phyloP scores from a whole-genome alignment of 2,329 filamentous ascomycete genomes.

The Boeremia exigua region DNA sequence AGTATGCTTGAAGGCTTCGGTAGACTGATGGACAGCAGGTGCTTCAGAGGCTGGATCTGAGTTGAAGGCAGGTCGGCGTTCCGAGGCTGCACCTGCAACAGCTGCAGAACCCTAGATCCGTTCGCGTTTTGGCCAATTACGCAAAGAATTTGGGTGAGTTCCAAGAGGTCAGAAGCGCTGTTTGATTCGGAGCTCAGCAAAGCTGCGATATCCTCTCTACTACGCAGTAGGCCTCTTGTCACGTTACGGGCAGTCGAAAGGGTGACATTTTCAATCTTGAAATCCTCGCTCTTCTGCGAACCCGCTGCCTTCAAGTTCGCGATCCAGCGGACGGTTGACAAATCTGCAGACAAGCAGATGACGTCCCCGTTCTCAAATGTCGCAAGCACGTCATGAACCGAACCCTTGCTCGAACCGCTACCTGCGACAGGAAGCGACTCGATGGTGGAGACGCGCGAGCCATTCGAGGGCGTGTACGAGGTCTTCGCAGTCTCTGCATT shows the following conservation, averaged over 20 bases:
- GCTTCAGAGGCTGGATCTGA: conserved; percentile 40
- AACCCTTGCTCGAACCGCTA: conserved; percentile 21
- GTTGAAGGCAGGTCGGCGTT: conserved; percentile 37
- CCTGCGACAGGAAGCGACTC: conserved; percentile 40
- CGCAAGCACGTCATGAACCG: conserved; percentile 58
- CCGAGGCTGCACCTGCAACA: conserved; percentile 42
- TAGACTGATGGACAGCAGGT: conserved; percentile 40
- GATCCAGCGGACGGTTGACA: conserved; percentile 43
- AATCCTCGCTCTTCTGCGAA: conserved; percentile 20
- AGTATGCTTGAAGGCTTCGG: conserved; percentile 26
- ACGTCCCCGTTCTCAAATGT: conserved; percentile 68
- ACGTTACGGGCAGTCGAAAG: conserved; percentile 49
- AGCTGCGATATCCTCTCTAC: conserved; percentile 53
- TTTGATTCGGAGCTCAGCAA: conserved; percentile 41
- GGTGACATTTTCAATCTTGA: conserved; percentile 43
- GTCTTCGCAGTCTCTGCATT: conserved; percentile 44
- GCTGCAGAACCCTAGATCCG: conserved; percentile 26
- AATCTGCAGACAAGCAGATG: conserved; percentile 65
- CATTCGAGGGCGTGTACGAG: conserved; percentile 34
- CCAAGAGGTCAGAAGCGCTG: conserved; percentile 37
- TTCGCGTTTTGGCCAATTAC: conserved; percentile 33
- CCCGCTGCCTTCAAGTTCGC: conserved; percentile 27
- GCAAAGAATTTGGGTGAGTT: conserved; percentile 46
- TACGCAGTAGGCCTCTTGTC: conserved; percentile 52
- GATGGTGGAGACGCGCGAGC: conserved; percentile 36